phyloP scores from a whole-genome alignment of 768 basidiomycete genomes.

The Lactarius evosmus region DNA sequence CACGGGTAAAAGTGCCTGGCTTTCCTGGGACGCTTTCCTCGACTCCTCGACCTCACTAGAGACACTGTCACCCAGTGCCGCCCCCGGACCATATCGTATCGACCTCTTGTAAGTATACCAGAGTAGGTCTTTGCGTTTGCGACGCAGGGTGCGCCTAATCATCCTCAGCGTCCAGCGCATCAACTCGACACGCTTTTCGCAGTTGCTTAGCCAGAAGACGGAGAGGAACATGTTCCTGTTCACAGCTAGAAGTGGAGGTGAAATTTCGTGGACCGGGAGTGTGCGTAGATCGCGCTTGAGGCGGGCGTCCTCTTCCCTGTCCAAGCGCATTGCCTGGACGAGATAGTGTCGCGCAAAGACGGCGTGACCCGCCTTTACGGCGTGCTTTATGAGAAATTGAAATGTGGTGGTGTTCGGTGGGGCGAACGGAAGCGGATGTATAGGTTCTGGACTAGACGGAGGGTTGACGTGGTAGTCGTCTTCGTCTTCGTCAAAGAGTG shows the following conservation, averaged over 20 bases:
- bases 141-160: constrained; percentile 43
- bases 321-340: constrained; percentile 48
- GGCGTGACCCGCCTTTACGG: constrained; percentile 47
- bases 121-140: constrained; percentile 47
- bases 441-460: constrained; percentile 35
- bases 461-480: constrained; percentile 58
- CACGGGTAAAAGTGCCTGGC: background rate
- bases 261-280: constrained; percentile 36
- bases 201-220: constrained; percentile 56
- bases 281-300: constrained; percentile 37
- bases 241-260: constrained; percentile 52
- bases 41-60: background rate
- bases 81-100: constrained; percentile 1
- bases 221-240: constrained; percentile 56
- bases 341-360: constrained; percentile 66
- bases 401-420: constrained; percentile 67
- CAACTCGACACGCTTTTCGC: constrained; percentile 53
- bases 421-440: constrained; percentile 43
- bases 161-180: constrained; percentile 58
- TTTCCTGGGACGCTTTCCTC: background rate
- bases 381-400: constrained; percentile 55
- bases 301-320: constrained; percentile 37
- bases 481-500: constrained; percentile 60
- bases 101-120: constrained; percentile 40
- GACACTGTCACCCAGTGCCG: background rate